Base-by-base conservation (phyloP, 2,329 filamentous ascomycete genomes). In the Fusarium chaquense region DNA sequence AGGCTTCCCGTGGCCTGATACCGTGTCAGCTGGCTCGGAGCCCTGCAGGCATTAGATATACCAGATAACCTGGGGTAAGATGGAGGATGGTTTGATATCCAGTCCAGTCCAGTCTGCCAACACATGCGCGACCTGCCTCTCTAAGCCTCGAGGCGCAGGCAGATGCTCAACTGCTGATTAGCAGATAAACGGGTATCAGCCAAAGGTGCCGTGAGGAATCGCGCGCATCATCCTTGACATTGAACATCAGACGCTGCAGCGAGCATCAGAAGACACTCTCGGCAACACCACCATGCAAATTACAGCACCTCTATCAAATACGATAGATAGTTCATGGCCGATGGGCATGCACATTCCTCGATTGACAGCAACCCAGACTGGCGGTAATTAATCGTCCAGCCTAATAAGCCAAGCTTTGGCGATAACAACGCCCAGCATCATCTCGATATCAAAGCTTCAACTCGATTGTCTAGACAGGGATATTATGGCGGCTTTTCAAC, bases 31-130 rank as follows among this genome's bases (percentile, higher is more conserved):
- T 69, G 66, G 60, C 22, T 53, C 28, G 46, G 22, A 41, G 49
- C 44, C 40, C 41, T 65, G 54, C 45, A 61, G 59, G 41, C 63
- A 26, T 51, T 28, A 20, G 49, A 53, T 46, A 58, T 69, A 41
- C 50, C 45, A 43, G 44, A 52, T 52, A 69, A 69, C 60, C 60
- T 58, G 65, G 66, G 65, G 66, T 69, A 69, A 52, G 49, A 35
- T 26, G 45, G 24, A 26, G 22, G 33, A 46, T 38, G 47, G 16
- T 60, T 53, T 54, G 41, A 57, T 66, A 51, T 28, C 22, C 33
- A 51, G 32, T 36, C 16, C 22, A 38, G 38, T 38, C 33, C 33
- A 26, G 38, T 38, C 33, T 38, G 13, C 47, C 33, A 40, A 38
- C 47, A 26, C 47, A 51, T 61, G 53, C 45, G 32, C 50, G 50